Evolutionary conservation across 2,329 filamentous ascomycete species (phyloP).

Genomic region (Clarireedia hainanense): DNA sequence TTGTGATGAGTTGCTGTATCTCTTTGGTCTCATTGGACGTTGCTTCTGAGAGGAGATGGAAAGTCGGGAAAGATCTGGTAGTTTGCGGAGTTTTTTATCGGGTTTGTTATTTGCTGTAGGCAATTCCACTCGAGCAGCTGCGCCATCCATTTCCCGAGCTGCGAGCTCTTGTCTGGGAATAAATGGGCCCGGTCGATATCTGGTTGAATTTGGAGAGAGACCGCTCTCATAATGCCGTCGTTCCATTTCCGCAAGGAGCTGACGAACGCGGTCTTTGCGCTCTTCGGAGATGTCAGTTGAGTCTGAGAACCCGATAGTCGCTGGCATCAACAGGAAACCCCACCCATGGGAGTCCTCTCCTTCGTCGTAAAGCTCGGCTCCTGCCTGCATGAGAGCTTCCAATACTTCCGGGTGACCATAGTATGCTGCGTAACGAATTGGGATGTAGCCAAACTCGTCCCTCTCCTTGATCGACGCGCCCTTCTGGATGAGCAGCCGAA

Average conservation of each 20-base stretch:
- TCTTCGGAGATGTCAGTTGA: conserved; percentile 1
- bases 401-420: conserved; percentile 10
- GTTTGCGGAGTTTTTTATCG: background rate
- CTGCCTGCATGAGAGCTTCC: conserved; percentile 5
- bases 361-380: conserved; percentile 8
- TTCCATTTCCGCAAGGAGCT: conserved; percentile 5
- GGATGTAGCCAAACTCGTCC: conserved; percentile 7
- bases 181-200: background rate
- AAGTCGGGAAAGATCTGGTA: too few relatives aligned
- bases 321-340: background rate
- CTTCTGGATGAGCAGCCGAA: conserved; percentile 6
- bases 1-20: too few relatives aligned
- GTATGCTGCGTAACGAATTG: conserved; percentile 9
- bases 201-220: background rate
- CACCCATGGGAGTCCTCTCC: conserved; percentile 5
- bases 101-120: background rate
- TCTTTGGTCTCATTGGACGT: too few relatives aligned
- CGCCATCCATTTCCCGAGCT: background rate
- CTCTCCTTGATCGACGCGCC: conserved; percentile 8
- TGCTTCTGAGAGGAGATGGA: too few relatives aligned
- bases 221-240: background rate
- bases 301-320: conserved; percentile 7
- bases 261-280: conserved; percentile 2
- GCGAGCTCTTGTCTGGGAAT: background rate
- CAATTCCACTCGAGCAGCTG: background rate